Percentiles rank a stretch among this genome's conserved stretches.
Evolutionary conservation across 768 basidiomycete species (phyloP).

Genomic region (Ephemerocybe angulata): DNA sequence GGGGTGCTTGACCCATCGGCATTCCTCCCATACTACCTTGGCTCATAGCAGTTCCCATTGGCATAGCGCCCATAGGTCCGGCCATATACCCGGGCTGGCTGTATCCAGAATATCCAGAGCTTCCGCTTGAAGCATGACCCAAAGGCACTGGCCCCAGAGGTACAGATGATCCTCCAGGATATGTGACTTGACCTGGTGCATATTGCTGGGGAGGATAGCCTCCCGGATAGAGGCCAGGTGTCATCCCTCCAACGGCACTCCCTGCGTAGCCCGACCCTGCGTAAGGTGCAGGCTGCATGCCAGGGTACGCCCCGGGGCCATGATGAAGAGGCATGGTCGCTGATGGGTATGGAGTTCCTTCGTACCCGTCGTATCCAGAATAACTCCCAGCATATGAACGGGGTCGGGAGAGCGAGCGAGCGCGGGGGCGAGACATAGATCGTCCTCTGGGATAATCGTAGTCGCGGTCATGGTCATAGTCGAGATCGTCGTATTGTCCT

Average conservation of each 20-base stretch:
- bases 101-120: slow-evolving; percentile 14
- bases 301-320: not conserved
- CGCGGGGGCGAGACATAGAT: slow-evolving; percentile 31
- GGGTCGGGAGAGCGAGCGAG: slow-evolving; percentile 27
- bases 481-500: slow-evolving; percentile 5
- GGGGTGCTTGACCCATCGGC: slow-evolving; percentile 4
- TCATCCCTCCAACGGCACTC: slow-evolving; percentile 2
- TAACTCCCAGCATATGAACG: slow-evolving; percentile 18
- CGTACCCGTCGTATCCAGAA: slow-evolving; percentile 19
- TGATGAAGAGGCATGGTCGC: not conserved
- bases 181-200: not conserved
- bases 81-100: slow-evolving; percentile 7
- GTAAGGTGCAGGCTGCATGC: not conserved
- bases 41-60: slow-evolving; percentile 6
- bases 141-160: not conserved
- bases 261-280: not conserved
- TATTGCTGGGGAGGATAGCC: no score
- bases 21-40: slow-evolving; percentile 2
- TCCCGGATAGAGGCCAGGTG: no score
- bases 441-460: slow-evolving; percentile 20
- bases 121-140: slow-evolving; percentile 3
- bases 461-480: slow-evolving; percentile 10
- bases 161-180: slow-evolving; percentile 11
- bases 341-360: not conserved
- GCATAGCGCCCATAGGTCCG: not conserved